A percentile compares a stretch with the other conserved stretches of the same genome.
phyloP scores from a whole-genome alignment of 805 yeast genomes.

The Yarrowia osloensis region DNA sequence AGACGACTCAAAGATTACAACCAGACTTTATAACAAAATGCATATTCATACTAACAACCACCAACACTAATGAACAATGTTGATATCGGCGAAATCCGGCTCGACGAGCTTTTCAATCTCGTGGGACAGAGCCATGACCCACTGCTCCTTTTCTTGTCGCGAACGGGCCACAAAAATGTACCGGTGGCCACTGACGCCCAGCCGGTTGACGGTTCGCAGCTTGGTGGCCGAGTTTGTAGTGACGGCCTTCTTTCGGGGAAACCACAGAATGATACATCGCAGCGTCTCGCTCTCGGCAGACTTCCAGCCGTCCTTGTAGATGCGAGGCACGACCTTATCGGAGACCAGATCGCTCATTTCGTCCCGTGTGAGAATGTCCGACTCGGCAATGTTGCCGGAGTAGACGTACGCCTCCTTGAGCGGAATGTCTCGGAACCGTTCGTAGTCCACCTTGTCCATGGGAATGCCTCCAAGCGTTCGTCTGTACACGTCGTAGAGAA shows the following conservation, averaged over 20 bases:
- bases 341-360: slow-evolving; percentile 41
- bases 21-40: no score
- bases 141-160: slow-evolving; percentile 75
- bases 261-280: slow-evolving; percentile 83
- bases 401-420: slow-evolving; percentile 71
- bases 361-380: slow-evolving; percentile 55
- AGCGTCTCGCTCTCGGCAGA: slow-evolving; percentile 75
- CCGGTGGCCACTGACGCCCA: slow-evolving; percentile 68
- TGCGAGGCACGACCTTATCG: slow-evolving; percentile 61
- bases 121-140: slow-evolving; percentile 57
- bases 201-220: slow-evolving; percentile 47
- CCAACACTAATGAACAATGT: slow-evolving; percentile 14
- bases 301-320: slow-evolving; percentile 81
- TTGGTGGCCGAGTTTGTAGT: slow-evolving; percentile 5
- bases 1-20: no score
- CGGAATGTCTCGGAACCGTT: slow-evolving; percentile 60
- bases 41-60: no score
- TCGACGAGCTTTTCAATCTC: slow-evolving; percentile 39
- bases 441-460: slow-evolving; percentile 53
- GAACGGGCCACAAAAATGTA: slow-evolving; percentile 80
- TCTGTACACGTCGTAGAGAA: slow-evolving; percentile 55
- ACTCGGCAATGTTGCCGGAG: slow-evolving; percentile 62
- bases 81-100: slow-evolving; percentile 35
- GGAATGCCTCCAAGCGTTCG: slow-evolving; percentile 52
- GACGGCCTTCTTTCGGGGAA: slow-evolving; percentile 57